Base-by-base conservation (phyloP, 2,329 filamentous ascomycete species). In the Fusarium sulawesiense region DNA sequence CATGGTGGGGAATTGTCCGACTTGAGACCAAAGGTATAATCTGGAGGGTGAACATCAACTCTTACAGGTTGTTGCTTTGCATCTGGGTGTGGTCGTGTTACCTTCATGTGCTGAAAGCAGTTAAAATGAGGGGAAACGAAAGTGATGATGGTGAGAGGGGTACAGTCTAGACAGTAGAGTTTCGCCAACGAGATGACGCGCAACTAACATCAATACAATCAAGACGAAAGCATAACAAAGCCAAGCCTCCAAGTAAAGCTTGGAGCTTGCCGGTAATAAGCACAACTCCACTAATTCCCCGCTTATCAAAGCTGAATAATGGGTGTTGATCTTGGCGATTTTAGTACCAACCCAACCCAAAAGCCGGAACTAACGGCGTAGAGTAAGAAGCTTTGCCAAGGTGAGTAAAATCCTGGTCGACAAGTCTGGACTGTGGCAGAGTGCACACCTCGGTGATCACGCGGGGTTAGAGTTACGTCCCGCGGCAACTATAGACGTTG, bases 401-500 rank as follows among this genome's bases (percentile, higher is more conserved):
- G 32, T 40, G 18, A 51, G 16, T 23, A 2, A n/a, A 23, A 23
- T 16, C 23, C 32, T 37, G 32, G 32, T 37, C 9, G 5, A 37
- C 32, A 37, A 37, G 32, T 37, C 32, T 11, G 16, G 16, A 37
- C 16, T 37, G 32, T 37, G 32, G 32, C 4, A 14, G 16, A 13
- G 53, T 46, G 9, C 32, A 18, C 14, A 42, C 48, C 48, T 64
- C 60, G 60, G 59, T 49, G 29, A 64, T 56, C 20, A 32, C 44
- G 13, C 44, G 58, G 60, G 47, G 32, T 64, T 37, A n/a, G 21
- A n/a, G 37, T 21, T 18, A 6, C 14, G 12, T 27, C 5, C 32
- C 9, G 48, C 30, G 18, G 23, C 14, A 25, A 41, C 18, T 51
- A 51, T 11, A 37, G 32, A 37, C 32, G 9, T 14, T 25, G 18